Percentiles rank a stretch among this genome's conserved stretches.
phyloP scores from a whole-genome alignment of 352 stramenopile species.

The Phytopythium kandeliae region DNA sequence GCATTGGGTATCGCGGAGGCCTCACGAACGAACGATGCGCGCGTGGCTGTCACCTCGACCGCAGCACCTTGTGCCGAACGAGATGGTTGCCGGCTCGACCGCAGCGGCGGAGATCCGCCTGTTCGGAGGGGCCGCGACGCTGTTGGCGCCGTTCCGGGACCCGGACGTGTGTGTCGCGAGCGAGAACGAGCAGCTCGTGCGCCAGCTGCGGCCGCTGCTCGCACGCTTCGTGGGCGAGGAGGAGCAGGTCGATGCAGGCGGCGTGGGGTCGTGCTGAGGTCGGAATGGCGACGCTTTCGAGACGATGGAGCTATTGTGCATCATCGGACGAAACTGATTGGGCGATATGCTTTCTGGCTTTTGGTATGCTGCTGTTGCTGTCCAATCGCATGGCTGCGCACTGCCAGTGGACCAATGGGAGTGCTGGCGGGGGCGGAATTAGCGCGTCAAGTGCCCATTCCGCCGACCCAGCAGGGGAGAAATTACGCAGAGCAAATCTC shows the following conservation, averaged over 20 bases:
- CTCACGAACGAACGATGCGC: no score
- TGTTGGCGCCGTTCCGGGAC: conserved; percentile 27
- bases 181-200: conserved; percentile 46
- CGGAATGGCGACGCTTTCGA: no score
- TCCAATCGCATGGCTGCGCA: no score
- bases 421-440: conserved; percentile 29
- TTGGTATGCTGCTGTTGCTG: no score
- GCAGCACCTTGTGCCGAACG: neutral
- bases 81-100: neutral
- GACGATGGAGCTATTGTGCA: no score
- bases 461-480: conserved; percentile 27
- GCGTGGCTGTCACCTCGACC: no score
- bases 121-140: conserved; percentile 42
- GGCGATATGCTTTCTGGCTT: no score
- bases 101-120: conserved; percentile 12
- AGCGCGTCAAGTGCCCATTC: conserved; percentile 26
- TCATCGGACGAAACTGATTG: no score
- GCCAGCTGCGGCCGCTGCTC: conserved; percentile 32
- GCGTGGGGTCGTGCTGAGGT: no score
- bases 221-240: conserved; percentile 8
- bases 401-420: no score
- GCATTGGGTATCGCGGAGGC: no score
- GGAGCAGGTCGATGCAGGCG: no score
- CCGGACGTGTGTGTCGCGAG: conserved; percentile 20
- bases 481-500: conserved; percentile 84